A percentile compares a stretch with the other conserved stretches of the same genome.
Conservation (phyloP, 768 basidiomycete genomes). For the Russula abietina region DNA sequence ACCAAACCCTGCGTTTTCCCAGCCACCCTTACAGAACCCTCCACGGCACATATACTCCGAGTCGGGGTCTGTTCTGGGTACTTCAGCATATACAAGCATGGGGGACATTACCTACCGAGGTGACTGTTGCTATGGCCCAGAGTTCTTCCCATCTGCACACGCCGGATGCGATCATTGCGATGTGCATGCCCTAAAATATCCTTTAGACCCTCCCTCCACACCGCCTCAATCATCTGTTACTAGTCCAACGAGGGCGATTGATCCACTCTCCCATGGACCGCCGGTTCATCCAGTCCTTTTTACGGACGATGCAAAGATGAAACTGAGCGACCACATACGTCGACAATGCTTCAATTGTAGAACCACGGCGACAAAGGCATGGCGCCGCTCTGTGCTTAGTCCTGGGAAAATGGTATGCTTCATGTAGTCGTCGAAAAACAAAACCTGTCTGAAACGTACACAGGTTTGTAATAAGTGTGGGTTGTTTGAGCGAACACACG, state of each 20-base stretch:
- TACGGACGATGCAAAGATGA: slow-evolving; percentile 75
- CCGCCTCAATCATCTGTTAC: neutral
- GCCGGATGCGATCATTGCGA: too few species aligned
- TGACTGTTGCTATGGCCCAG: neutral
- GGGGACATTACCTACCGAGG: neutral
- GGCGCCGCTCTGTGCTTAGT: slow-evolving; percentile 66
- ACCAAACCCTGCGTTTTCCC: neutral
- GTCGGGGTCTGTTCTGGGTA: neutral
- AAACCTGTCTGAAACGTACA: neutral
- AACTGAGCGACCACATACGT: slow-evolving; percentile 66
- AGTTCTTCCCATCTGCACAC: neutral
- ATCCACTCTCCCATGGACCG: neutral
- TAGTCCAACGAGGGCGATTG: neutral
- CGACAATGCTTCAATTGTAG: slow-evolving; percentile 77
- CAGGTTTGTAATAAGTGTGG: slow-evolving; percentile 55
- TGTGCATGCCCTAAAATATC: neutral
- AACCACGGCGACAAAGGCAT: slow-evolving; percentile 75
- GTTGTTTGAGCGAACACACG: slow-evolving; percentile 73
- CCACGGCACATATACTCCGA: neutral
- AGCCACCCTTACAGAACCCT: neutral
- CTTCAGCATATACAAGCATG: neutral
- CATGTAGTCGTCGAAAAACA: neutral
- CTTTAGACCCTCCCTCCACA: neutral
- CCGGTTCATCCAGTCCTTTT: slow-evolving; percentile 24
- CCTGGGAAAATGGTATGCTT: slow-evolving; percentile 62